Percentiles rank a stretch among this genome's conserved stretches.
phyloP scores from a whole-genome alignment of 148 eudicot genomes.

The Cornus controversa region DNA sequence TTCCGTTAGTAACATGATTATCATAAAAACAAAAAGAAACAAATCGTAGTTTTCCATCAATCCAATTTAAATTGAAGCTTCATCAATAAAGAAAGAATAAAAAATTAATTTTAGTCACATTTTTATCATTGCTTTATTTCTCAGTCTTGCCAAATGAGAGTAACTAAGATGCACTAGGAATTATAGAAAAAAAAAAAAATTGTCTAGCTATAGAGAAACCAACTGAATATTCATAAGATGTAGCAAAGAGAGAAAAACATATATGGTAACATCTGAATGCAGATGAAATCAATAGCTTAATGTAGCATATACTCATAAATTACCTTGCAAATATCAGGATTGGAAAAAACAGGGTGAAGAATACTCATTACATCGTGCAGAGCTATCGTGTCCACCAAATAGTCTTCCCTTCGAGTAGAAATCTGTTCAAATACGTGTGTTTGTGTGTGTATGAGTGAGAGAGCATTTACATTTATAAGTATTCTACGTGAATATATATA shows the following conservation, averaged over 20 bases:
- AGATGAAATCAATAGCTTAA: background rate
- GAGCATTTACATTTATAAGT: background rate
- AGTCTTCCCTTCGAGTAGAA: conserved; percentile 74
- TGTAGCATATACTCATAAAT: background rate
- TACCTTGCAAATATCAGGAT: conserved; percentile 88
- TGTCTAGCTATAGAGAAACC: background rate
- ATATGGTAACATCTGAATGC: too few species aligned
- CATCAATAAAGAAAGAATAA: background rate
- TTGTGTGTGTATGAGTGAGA: background rate
- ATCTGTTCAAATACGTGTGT: conserved; percentile 38
- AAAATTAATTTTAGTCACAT: background rate
- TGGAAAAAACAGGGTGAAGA: conserved; percentile 74
- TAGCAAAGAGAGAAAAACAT: background rate
- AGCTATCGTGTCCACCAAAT: conserved; percentile 83
- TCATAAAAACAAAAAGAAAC: background rate
- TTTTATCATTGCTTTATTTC: background rate
- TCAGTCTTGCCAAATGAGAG: background rate
- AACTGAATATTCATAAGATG: background rate
- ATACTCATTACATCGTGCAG: conserved; percentile 75
- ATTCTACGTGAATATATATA: too few species aligned
- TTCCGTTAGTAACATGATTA: background rate
- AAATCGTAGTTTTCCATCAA: background rate
- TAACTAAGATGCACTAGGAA: background rate
- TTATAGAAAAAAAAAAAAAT: too few species aligned
- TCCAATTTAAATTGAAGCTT: background rate